These are phyloP conservation scores for Hemerocallis citrina DNA, from an alignment of 106 monocot species.

Conservation along the genomic window DNA sequence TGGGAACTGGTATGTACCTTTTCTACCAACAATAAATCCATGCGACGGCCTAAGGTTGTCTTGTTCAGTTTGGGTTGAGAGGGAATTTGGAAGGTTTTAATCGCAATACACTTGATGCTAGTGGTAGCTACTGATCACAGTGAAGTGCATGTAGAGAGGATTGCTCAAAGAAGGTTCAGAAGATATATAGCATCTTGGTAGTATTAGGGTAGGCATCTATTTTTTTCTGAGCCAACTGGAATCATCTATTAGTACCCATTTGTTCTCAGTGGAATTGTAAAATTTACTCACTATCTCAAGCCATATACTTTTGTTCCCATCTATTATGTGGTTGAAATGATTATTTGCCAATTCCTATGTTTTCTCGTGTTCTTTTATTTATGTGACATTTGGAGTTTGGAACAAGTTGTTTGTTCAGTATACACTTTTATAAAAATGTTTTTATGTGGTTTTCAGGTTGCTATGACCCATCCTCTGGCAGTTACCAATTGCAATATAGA, in stretches of 20 bases:
- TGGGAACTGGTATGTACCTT: too few species aligned
- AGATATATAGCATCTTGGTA: background rate
- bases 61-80: too few species aligned
- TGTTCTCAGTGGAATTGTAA: background rate
- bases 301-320: too few species aligned
- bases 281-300: background rate
- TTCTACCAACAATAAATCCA: too few species aligned
- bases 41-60: too few species aligned
- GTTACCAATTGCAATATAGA: slow-evolving; percentile 98
- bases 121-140: background rate
- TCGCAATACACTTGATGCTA: background rate
- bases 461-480: slow-evolving; percentile 94
- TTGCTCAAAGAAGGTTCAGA: background rate
- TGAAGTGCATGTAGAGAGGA: background rate
- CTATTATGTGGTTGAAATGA: background rate
- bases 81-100: too few species aligned
- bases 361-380: background rate
- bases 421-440: background rate
- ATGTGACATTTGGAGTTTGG: slow-evolving; percentile 1
- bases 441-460: slow-evolving; percentile 49
- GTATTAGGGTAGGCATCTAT: background rate
- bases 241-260: background rate
- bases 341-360: background rate
- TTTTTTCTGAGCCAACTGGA: background rate
- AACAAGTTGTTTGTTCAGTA: background rate